A percentile compares a stretch with the other conserved stretches of the same genome.
phyloP scores from a whole-genome alignment of 2,329 filamentous ascomycete genomes.

The Trichoderma afroharzianum region DNA sequence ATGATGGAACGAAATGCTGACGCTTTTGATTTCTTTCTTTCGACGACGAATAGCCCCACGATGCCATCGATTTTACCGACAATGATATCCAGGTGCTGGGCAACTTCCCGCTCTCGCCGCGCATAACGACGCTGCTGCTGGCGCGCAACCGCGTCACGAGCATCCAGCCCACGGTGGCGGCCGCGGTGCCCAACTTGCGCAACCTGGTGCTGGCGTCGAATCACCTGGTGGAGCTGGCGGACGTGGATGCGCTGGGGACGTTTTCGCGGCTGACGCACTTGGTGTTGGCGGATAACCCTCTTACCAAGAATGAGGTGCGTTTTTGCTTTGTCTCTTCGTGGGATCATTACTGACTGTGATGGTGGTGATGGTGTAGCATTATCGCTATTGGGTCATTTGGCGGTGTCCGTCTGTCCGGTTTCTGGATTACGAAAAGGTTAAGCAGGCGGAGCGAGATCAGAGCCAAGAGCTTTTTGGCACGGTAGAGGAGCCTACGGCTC shows the following conservation, averaged over 20 bases:
- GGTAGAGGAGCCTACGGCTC: slow-evolving; percentile 68
- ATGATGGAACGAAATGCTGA: background rate
- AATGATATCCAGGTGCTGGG: slow-evolving; percentile 88
- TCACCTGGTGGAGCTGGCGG: slow-evolving; percentile 75
- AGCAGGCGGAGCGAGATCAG: slow-evolving; percentile 73
- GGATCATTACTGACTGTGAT: background rate
- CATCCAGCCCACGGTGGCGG: slow-evolving; percentile 72
- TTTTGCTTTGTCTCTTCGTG: background rate
- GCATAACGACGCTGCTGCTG: slow-evolving; percentile 81
- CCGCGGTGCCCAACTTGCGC: slow-evolving; percentile 74
- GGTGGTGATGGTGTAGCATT: slow-evolving; percentile 60
- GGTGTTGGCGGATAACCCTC: slow-evolving; percentile 80
- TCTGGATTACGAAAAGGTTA: slow-evolving; percentile 89
- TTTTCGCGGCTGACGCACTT: slow-evolving; percentile 74
- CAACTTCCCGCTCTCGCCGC: slow-evolving; percentile 89
- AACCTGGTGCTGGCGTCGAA: slow-evolving; percentile 83
- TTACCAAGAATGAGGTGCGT: slow-evolving; percentile 85
- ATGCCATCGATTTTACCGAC: slow-evolving; percentile 97
- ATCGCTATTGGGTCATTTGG: slow-evolving; percentile 90
- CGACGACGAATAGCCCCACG: slow-evolving; percentile 66
- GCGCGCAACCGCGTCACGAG: slow-evolving; percentile 82
- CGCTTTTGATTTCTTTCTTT: background rate
- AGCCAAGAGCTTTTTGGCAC: slow-evolving; percentile 83
- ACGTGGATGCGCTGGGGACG: slow-evolving; percentile 73
- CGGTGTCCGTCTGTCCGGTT: slow-evolving; percentile 80